Evolutionary conservation across 352 stramenopile genomes (phyloP).

Genomic region (Phytophthora melonis): DNA sequence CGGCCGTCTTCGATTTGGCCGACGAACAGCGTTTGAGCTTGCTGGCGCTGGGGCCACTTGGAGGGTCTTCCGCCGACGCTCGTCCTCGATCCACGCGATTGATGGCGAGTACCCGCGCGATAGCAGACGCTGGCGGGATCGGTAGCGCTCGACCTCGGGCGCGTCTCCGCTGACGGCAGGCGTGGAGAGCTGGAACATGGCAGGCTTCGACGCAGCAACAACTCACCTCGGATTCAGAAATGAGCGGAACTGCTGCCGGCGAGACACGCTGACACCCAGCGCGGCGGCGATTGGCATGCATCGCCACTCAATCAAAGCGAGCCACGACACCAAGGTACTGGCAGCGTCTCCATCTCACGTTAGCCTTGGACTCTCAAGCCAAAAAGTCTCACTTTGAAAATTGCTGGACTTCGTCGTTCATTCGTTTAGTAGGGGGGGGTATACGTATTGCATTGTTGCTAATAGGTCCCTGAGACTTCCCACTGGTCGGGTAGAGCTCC

Average conservation of each 20-base stretch:
- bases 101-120: not conserved
- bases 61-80: not conserved
- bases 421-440: too few species aligned
- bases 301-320: not conserved
- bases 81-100: not conserved
- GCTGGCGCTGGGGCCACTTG: not conserved
- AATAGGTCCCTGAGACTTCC: slow-evolving; percentile 10
- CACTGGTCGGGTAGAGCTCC: slow-evolving; percentile 75
- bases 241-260: not conserved
- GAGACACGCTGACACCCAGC: not conserved
- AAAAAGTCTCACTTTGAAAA: too few species aligned
- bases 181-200: not conserved
- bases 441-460: not conserved
- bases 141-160: not conserved
- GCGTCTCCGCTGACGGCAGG: not conserved
- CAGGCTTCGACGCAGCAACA: not conserved
- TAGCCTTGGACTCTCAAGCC: too few species aligned
- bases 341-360: too few species aligned
- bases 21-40: not conserved
- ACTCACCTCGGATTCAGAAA: slow-evolving; percentile 2
- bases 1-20: not conserved
- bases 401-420: too few species aligned
- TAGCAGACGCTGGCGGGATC: not conserved
- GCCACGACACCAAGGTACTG: not conserved
- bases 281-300: not conserved